phyloP scores from a whole-genome alignment of 2,329 filamentous ascomycete species.

The Graphiopsis chlorocephala region DNA sequence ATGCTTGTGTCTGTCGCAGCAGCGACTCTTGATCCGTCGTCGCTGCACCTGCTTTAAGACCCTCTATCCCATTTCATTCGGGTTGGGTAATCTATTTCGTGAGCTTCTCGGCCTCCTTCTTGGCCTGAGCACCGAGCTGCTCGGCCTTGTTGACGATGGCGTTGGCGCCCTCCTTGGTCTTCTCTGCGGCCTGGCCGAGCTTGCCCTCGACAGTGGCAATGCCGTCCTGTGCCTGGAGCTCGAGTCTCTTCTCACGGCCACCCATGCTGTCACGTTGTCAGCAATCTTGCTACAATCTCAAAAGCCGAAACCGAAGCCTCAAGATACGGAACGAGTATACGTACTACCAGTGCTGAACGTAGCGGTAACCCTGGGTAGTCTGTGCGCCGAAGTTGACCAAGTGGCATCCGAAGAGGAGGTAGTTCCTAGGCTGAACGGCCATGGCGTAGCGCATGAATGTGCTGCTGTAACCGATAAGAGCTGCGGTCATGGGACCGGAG shows the following conservation, averaged over 20 bases:
- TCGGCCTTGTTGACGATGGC: slow-evolving; percentile 25
- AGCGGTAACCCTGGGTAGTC: slow-evolving; percentile 60
- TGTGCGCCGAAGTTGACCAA: slow-evolving; percentile 63
- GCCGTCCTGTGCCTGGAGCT: slow-evolving; percentile 40
- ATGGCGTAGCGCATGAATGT: slow-evolving; percentile 67
- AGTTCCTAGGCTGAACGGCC: slow-evolving; percentile 62
- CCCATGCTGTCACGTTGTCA: slow-evolving; percentile 33
- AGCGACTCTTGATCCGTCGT: neutral
- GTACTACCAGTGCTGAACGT: slow-evolving; percentile 57
- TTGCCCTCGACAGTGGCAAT: slow-evolving; percentile 26
- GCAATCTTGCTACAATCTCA: neutral
- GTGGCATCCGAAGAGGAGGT: slow-evolving; percentile 67
- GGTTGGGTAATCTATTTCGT: slow-evolving; percentile 18
- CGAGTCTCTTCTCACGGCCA: slow-evolving; percentile 41
- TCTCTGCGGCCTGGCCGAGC: slow-evolving; percentile 30
- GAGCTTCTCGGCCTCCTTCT: slow-evolving; percentile 26
- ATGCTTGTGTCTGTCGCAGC: neutral
- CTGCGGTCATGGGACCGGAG: slow-evolving; percentile 62
- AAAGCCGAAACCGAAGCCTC: neutral
- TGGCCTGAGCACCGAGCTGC: slow-evolving; percentile 24
- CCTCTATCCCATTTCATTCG: neutral
- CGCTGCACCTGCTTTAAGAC: neutral
- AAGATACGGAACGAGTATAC: slow-evolving; percentile 16
- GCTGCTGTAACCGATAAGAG: slow-evolving; percentile 59
- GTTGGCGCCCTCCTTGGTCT: slow-evolving; percentile 30